A percentile compares a stretch with the other conserved stretches of the same genome.
Evolutionary conservation across 1,284 basidiomycete species (phyloP).

Genomic region (Crepidotus sp.): DNA sequence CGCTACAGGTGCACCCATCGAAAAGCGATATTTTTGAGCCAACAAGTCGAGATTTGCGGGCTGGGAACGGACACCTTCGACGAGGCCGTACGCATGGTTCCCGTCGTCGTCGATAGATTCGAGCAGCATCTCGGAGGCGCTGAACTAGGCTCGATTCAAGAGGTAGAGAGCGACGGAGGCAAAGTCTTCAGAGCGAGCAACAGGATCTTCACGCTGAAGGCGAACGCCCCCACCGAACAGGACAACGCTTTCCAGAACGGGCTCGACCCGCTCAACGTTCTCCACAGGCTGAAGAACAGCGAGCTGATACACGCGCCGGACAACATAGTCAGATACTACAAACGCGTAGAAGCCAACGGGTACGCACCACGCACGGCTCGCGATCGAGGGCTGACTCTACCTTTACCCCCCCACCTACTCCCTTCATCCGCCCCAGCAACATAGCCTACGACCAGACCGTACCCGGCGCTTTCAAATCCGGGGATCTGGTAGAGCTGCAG

Average conservation of each 20-base stretch:
- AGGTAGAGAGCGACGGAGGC: background rate
- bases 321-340: background rate
- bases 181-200: background rate
- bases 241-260: background rate
- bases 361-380: background rate
- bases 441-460: background rate
- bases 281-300: background rate
- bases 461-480: background rate
- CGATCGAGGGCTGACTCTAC: no score
- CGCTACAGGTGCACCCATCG: background rate
- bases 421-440: no score
- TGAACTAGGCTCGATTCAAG: background rate
- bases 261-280: background rate
- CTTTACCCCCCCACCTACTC: no score
- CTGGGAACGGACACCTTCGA: background rate
- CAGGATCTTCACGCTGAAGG: background rate
- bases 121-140: background rate
- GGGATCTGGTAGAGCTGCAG: constrained; percentile 1
- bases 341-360: background rate
- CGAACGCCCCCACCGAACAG: background rate
- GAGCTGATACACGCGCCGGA: constrained; percentile 1
- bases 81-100: background rate
- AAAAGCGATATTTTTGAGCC: background rate
- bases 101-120: background rate
- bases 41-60: background rate